Evolutionary conservation across 495 filamentous ascomycete genomes (phyloP).

Genomic region (Ramalina intermedia): DNA sequence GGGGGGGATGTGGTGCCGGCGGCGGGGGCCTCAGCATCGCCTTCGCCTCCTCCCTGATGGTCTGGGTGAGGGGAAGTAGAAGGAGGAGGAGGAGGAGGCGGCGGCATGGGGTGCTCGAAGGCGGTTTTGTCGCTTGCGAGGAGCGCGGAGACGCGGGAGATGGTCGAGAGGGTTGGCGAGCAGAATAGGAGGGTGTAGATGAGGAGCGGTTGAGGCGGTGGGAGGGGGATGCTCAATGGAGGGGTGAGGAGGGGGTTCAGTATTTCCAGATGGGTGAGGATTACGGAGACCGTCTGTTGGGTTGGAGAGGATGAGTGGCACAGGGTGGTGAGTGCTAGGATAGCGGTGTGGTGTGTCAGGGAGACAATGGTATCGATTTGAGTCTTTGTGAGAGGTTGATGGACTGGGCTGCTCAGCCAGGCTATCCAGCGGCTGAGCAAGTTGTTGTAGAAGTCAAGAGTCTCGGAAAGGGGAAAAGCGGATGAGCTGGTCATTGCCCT

Average conservation of each 20-base stretch:
- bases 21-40: neutral
- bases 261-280: conserved; percentile 58
- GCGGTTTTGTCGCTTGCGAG: conserved; percentile 54
- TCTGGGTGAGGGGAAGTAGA: conserved; percentile 7
- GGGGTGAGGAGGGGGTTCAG: conserved; percentile 41
- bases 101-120: conserved; percentile 43
- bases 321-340: conserved; percentile 46
- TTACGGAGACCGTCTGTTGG: conserved; percentile 27
- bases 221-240: conserved; percentile 32
- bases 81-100: too few species aligned
- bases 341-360: conserved; percentile 44
- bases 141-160: conserved; percentile 60
- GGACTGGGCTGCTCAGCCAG: conserved; percentile 18
- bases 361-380: conserved; percentile 22
- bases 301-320: conserved; percentile 27
- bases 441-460: conserved; percentile 53
- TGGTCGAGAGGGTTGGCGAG: conserved; percentile 36
- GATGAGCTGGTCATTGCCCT: conserved; percentile 36
- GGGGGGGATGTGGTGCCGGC: neutral
- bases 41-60: neutral
- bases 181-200: conserved; percentile 59
- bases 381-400: conserved; percentile 1
- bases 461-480: conserved; percentile 29
- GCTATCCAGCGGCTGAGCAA: conserved; percentile 58
- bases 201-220: conserved; percentile 53